Evolutionary conservation across 352 stramenopile genomes (phyloP).

Genomic region (Phytophthora pini): DNA sequence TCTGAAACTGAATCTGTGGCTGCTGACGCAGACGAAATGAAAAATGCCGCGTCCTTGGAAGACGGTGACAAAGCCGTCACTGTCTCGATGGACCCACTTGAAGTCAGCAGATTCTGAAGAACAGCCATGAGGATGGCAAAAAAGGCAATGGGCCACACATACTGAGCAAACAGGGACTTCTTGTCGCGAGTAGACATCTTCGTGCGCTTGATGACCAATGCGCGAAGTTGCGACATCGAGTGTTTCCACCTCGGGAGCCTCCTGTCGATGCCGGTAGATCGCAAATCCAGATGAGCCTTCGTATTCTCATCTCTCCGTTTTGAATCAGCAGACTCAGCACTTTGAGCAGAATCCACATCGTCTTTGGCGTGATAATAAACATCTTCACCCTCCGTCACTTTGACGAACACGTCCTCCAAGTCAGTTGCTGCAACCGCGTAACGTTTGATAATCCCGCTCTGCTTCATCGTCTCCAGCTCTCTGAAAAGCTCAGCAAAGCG

Average conservation of each 20-base stretch:
- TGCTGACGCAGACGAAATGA: constrained; percentile 42
- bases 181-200: constrained; percentile 67
- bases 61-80: constrained; percentile 54
- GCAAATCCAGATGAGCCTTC: constrained; percentile 20
- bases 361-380: constrained; percentile 80
- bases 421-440: constrained; percentile 98
- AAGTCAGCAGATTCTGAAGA: constrained; percentile 43
- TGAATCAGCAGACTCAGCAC: constrained; percentile 3
- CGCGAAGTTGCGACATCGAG: constrained; percentile 51
- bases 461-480: constrained; percentile 79
- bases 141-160: constrained; percentile 70
- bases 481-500: constrained; percentile 94
- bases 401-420: constrained; percentile 99
- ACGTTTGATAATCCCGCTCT: constrained; percentile 72
- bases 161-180: constrained; percentile 68
- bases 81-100: constrained; percentile 46
- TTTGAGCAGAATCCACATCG: constrained; percentile 23
- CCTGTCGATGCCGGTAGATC: constrained; percentile 15
- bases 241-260: constrained; percentile 33
- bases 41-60: constrained; percentile 49
- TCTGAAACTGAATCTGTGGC: constrained; percentile 32
- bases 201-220: constrained; percentile 62
- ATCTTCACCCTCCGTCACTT: constrained; percentile 87
- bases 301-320: constrained; percentile 14
- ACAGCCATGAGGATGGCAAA: constrained; percentile 65